Evolutionary conservation across 2,329 filamentous ascomycete species (phyloP), one percentile per base, ranked within the genome.

Genomic region (Xylaria sp.): DNA sequence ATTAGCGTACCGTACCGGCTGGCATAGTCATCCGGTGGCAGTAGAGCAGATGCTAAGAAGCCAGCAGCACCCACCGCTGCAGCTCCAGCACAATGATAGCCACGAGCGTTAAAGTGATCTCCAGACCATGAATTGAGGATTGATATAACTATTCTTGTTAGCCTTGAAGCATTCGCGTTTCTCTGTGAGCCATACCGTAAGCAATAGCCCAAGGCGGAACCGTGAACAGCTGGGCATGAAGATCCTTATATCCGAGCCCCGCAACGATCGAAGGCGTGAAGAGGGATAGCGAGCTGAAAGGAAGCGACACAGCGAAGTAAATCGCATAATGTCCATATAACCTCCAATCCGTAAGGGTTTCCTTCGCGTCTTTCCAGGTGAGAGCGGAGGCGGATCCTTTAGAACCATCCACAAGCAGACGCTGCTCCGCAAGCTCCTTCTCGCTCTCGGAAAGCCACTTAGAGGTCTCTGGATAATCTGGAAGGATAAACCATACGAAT

Each of bases 1-100:
- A 93, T 91, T 10, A 93, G 84, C 70, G 89, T 91, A 44, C 88
- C 90, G 76, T 93, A 93, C n/a, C 91, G 88, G 18, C 80, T 76
- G 10, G 82, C 73, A 74, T 90, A 92, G 2, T 87, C 84, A 51
- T 87, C 82, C 0, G 89, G 79, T 0, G 91, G 89, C 1, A 92
- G 83, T 1, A 88, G 81, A 0, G 89, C 91, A 0, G 90, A 91
- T 0, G 86, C 85, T 34, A 92, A 83, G 77, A 92, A 85, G 4
- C 83, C 84, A 20, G 81, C 73, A 3, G 81, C 84, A 2, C 84
- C 85, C 2, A 86, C 77, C 1, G 82, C 64, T 5, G 85, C 82
- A 15, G 82, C 78, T 1, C 72, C 78, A 1, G 84, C 83, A 7
- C 82, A 82, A 70, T 86, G 84, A 15, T 81, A 71, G 37, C 81